A percentile compares a stretch with the other conserved stretches of the same genome.
phyloP scores from a whole-genome alignment of 2,329 filamentous ascomycete species.

The Cercospora sojina region DNA sequence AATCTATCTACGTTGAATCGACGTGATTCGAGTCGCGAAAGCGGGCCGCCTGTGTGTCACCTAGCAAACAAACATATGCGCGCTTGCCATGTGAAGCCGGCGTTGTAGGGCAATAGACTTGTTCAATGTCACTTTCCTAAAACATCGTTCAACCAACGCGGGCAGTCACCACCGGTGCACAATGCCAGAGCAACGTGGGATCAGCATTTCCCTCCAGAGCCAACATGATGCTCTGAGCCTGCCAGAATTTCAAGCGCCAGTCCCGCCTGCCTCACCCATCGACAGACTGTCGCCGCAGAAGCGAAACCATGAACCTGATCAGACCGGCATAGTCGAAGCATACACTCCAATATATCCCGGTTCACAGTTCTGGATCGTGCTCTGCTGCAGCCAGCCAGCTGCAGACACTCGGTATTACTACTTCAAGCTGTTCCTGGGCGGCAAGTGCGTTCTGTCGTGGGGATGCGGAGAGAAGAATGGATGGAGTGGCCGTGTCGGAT shows the following conservation, averaged over 20 bases:
- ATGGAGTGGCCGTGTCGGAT: slow-evolving; percentile 49
- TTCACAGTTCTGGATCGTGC: slow-evolving; percentile 46
- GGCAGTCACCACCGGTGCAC: not conserved
- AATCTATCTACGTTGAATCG: not conserved
- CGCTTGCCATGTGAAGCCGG: not conserved
- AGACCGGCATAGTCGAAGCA: slow-evolving; percentile 18
- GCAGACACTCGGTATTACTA: slow-evolving; percentile 37
- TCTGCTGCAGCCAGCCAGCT: slow-evolving; percentile 33
- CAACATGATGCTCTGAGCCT: slow-evolving; percentile 43
- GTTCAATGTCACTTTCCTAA: not conserved
- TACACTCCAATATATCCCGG: slow-evolving; percentile 23
- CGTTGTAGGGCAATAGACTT: not conserved
- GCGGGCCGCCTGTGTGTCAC: not conserved
- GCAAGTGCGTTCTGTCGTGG: slow-evolving; percentile 45
- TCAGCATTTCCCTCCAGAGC: slow-evolving; percentile 43
- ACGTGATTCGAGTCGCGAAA: not conserved
- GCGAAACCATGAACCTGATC: not conserved
- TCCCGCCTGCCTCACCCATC: slow-evolving; percentile 27
- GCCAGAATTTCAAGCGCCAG: slow-evolving; percentile 41
- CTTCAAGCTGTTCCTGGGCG: slow-evolving; percentile 50
- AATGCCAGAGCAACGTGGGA: slow-evolving; percentile 41
- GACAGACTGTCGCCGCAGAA: slow-evolving; percentile 1
- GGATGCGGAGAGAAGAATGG: slow-evolving; percentile 43
- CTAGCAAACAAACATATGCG: not conserved
- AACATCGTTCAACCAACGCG: not conserved